These are phyloP conservation scores for Nasturtium officinale DNA, from an alignment of 345 rosid species.

Conservation along the genomic window DNA sequence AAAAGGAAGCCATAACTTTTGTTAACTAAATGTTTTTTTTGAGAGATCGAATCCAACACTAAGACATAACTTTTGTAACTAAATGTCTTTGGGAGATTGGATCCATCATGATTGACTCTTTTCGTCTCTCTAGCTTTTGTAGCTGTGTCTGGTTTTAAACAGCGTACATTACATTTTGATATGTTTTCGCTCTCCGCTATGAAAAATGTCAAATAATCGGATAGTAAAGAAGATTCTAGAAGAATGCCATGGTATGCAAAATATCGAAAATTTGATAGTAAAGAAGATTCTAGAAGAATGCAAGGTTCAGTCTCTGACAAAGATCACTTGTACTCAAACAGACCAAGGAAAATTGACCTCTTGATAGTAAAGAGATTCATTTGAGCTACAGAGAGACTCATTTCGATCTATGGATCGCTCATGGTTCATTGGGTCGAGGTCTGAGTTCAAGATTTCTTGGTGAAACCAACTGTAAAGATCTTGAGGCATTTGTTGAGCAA, in stretches of 20 bases:
- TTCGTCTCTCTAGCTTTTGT: slow-evolving; percentile 13
- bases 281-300: not conserved
- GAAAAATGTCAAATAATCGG: not conserved
- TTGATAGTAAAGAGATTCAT: slow-evolving; percentile 24
- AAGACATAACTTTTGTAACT: too few species aligned
- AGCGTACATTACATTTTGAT: not conserved
- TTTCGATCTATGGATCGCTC: slow-evolving; percentile 22
- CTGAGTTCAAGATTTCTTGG: slow-evolving; percentile 38
- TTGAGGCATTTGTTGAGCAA: slow-evolving; percentile 43
- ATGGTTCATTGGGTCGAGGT: slow-evolving; percentile 12
- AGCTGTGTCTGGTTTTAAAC: slow-evolving; percentile 23
- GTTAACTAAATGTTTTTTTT: not conserved
- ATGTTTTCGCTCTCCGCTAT: not conserved
- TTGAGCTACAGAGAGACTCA: slow-evolving; percentile 33
- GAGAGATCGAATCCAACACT: slow-evolving; percentile 12
- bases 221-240: not conserved
- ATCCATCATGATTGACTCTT: not conserved
- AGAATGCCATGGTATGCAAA: too few species aligned
- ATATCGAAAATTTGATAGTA: not conserved
- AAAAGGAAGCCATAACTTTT: slow-evolving; percentile 10
- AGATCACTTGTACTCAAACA: slow-evolving; percentile 18
- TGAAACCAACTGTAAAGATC: slow-evolving; percentile 67
- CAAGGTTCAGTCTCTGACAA: not conserved
- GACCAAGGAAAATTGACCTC: slow-evolving; percentile 35
- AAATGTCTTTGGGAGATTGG: too few species aligned